These are phyloP conservation scores for Lactarius vividus DNA, from an alignment of 768 basidiomycete species.

Conservation along the genomic window DNA sequence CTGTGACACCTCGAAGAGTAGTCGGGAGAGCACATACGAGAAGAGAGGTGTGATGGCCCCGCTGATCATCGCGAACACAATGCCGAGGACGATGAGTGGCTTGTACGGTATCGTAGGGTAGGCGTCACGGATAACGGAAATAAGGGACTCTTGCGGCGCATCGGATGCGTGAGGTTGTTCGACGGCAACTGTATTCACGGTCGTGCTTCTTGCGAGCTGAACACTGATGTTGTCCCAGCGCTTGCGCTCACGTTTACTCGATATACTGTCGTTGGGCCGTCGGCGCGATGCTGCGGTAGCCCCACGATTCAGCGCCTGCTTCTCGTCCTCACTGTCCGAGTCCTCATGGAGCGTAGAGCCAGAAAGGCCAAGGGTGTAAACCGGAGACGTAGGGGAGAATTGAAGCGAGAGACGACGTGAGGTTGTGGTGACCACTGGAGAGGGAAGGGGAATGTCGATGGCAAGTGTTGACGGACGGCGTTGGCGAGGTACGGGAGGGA, in stretches of 20 bases:
- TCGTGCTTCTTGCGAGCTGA: constrained; percentile 30
- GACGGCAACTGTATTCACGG: constrained; percentile 27
- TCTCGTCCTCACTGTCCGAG: constrained; percentile 46
- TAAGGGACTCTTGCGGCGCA: constrained; percentile 38
- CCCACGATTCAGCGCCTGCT: constrained; percentile 32
- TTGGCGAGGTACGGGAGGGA: constrained; percentile 26
- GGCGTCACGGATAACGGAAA: constrained; percentile 49
- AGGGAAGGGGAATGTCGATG: constrained; percentile 38
- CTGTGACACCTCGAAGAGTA: constrained; percentile 73
- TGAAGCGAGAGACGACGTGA: constrained; percentile 56
- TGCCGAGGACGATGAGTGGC: constrained; percentile 62
- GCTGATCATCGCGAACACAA: constrained; percentile 63
- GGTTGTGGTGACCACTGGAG: constrained; percentile 37
- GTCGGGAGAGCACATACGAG: constrained; percentile 80
- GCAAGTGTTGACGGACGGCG: constrained; percentile 42
- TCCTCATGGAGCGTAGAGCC: constrained; percentile 35
- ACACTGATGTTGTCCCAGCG: constrained; percentile 34
- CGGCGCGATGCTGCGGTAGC: constrained; percentile 26
- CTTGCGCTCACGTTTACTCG: constrained; percentile 35
- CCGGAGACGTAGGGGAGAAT: constrained; percentile 52
- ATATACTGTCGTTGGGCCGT: constrained; percentile 8
- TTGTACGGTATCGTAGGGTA: constrained; percentile 78
- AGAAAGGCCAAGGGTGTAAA: constrained; percentile 28
- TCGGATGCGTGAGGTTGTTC: constrained; percentile 23
- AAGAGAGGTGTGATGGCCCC: constrained; percentile 91